These are phyloP conservation scores for Lentithecium fluviatile DNA, from an alignment of 495 filamentous ascomycete genomes.

Conservation along the genomic window DNA sequence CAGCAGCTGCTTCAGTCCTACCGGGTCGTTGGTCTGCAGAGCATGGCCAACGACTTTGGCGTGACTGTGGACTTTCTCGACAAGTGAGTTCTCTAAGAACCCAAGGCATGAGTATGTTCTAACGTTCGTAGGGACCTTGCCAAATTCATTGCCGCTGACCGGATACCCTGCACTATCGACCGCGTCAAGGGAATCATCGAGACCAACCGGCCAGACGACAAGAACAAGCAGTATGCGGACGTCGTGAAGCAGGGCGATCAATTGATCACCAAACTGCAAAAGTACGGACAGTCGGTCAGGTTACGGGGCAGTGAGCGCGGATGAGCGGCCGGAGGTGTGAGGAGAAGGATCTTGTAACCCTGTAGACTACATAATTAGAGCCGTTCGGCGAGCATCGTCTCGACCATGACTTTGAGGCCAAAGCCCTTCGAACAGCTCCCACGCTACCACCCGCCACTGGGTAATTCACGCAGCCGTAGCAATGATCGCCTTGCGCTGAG, in stretches of 20 bases:
- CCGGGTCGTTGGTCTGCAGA: constrained; percentile 88
- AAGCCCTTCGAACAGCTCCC: background rate
- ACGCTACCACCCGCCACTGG: background rate
- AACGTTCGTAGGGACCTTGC: constrained; percentile 70
- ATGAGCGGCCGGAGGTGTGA: constrained; percentile 31
- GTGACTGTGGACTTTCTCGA: constrained; percentile 95
- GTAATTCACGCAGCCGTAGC: background rate
- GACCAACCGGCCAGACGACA: constrained; percentile 94
- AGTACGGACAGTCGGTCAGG: constrained; percentile 94
- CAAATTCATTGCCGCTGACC: constrained; percentile 93
- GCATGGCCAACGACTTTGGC: constrained; percentile 95
- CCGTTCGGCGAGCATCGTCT: background rate
- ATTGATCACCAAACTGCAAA: constrained; percentile 97
- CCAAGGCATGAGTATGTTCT: constrained; percentile 14
- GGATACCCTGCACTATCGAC: constrained; percentile 95
- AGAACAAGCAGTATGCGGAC: constrained; percentile 98
- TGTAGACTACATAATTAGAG: constrained; percentile 15
- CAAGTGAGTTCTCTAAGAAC: constrained; percentile 57
- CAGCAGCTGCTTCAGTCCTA: constrained; percentile 97
- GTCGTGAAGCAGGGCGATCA: constrained; percentile 96
- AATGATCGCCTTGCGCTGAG: no score
- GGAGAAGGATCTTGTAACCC: background rate
- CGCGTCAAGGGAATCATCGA: constrained; percentile 97
- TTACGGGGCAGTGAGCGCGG: constrained; percentile 90
- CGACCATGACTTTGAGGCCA: background rate